A percentile compares a stretch with the other conserved stretches of the same genome.
These are phyloP conservation scores for Chalciporus sp. DNA, from an alignment of 1,284 basidiomycete genomes.

Conservation along the genomic window DNA sequence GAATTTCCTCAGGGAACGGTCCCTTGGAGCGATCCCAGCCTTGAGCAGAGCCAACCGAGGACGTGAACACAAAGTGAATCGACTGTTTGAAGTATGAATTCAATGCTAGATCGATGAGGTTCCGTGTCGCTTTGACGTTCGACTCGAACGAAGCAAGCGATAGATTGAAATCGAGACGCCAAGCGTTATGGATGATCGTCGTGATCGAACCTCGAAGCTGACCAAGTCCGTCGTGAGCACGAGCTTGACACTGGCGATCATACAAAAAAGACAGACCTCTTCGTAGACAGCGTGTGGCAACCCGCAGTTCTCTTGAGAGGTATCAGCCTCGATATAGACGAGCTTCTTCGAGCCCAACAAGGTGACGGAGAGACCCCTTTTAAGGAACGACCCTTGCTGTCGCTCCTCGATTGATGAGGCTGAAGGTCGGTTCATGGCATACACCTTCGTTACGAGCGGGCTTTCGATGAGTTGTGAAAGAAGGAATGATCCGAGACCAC, in stretches of 20 bases:
- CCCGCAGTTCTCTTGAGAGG: slow-evolving; percentile 22
- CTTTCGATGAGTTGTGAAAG: slow-evolving; percentile 29
- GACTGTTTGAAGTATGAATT: slow-evolving; percentile 6
- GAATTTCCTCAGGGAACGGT: slow-evolving; percentile 29
- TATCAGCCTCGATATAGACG: slow-evolving; percentile 27
- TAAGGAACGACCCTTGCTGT: slow-evolving; percentile 19
- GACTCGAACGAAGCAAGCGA: slow-evolving; percentile 40
- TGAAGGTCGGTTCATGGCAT: slow-evolving; percentile 32
- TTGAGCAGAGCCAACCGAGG: slow-evolving; percentile 28
- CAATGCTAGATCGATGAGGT: slow-evolving; percentile 40
- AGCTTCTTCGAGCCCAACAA: slow-evolving; percentile 25
- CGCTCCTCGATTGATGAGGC: slow-evolving; percentile 17
- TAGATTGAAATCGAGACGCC: slow-evolving; percentile 46
- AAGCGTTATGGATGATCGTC: slow-evolving; percentile 43
- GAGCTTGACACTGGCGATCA: too few relatives aligned
- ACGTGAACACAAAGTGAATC: slow-evolving; percentile 35
- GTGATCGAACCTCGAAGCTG: slow-evolving; percentile 29
- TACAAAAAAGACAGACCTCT: too few relatives aligned
- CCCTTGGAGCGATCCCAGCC: slow-evolving; percentile 25
- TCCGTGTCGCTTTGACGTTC: slow-evolving; percentile 36
- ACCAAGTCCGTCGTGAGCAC: too few relatives aligned
- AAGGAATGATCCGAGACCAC: slow-evolving; percentile 37
- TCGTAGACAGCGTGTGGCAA: slow-evolving; percentile 4
- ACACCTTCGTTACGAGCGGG: slow-evolving; percentile 25
- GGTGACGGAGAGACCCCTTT: slow-evolving; percentile 14